Evolutionary conservation across 2,329 filamentous ascomycete genomes (phyloP).

Genomic region (Fusarium virguliforme): DNA sequence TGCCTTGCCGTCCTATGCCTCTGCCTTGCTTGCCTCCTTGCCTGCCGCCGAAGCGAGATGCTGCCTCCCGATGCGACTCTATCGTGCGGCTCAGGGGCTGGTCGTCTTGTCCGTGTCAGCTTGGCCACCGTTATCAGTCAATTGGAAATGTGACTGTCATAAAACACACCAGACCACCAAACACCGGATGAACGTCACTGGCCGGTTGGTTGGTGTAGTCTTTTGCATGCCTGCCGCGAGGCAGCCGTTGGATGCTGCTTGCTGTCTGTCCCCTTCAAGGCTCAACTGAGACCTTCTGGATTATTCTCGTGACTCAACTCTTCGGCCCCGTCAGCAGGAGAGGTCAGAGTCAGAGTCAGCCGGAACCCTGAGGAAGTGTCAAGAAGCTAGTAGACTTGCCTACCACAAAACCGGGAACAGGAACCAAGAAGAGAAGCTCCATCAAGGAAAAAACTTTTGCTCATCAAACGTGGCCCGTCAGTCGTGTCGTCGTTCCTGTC

Average conservation of each 20-base stretch:
- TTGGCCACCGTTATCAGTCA: conserved; percentile 32
- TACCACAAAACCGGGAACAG: conserved; percentile 26
- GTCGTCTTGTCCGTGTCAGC: conserved; percentile 22
- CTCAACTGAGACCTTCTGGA: conserved; percentile 24
- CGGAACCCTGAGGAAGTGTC: conserved; percentile 26
- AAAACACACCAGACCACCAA: conserved; percentile 13
- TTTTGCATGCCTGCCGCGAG: conserved; percentile 21
- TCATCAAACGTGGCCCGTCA: conserved; percentile 26
- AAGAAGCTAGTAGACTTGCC: conserved; percentile 14
- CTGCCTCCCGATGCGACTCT: conserved; percentile 36
- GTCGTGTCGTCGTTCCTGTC: conserved; percentile 33
- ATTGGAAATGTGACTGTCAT: conserved; percentile 23
- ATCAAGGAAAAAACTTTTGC: conserved; percentile 25
- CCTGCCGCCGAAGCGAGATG: conserved; percentile 41
- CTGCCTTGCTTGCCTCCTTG: conserved; percentile 21
- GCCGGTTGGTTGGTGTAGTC: conserved; percentile 11
- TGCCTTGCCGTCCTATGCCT: conserved; percentile 4
- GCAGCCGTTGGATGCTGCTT: conserved; percentile 15
- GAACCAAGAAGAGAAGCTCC: conserved; percentile 18
- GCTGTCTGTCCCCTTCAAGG: conserved; percentile 5
- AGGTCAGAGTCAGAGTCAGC: conserved; percentile 27
- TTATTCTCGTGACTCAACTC: conserved; percentile 39
- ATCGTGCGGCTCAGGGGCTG: conserved; percentile 39
- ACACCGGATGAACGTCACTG: conserved; percentile 12
- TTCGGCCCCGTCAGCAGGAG: conserved; percentile 36